Base-by-base conservation (phyloP, 345 rosid genomes). In the Citrus glauca region DNA sequence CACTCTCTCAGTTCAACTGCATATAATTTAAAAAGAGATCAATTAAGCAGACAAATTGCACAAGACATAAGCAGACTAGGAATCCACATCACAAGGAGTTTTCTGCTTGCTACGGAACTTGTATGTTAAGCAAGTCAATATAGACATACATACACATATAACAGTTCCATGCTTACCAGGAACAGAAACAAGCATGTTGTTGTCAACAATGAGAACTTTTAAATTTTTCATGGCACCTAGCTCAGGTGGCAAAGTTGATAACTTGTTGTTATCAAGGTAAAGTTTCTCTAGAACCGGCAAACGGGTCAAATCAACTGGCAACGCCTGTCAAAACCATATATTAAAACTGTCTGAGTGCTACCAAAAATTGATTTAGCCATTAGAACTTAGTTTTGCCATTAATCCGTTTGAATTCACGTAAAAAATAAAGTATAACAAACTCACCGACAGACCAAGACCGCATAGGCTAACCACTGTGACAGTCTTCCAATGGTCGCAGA, bases 1-100 rank as follows among this genome's bases (percentile, higher is more conserved):
- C 98, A 96, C 77, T 92, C 98, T 70, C 97, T 88, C 88, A 96
- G 88, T 85, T 96, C 99, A 81, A 75, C 99, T 96, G 92, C 79
- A 82, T 74, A 85, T 27, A 78, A 77, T 76, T 80, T 78, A 77
- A 79, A 81, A 71, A 78, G 78, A 78, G 61, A 73, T 71, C 71
- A 71, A 73, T 72, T n/a, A 77, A 81, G 63, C 53, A 45, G 59
- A 69, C 75, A 81, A 62, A 38, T 50, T 27, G 3, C 59, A 68
- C 17, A 27, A 33, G 33, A 25, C 16, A 78, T 68, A 74, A 77
- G 38, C 19, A 45, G 63, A 24, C 76, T 32, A 66, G 30, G 61
- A 72, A 74, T 40, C 38, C 30, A 66, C 13, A 68, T 17, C n/a
- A 40, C 10, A 11, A 70, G 25, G 33, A 24, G 60, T 40, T 24